Conservation (phyloP, 495 filamentous ascomycete genomes). For the Xanthoparmelia taractica region DNA sequence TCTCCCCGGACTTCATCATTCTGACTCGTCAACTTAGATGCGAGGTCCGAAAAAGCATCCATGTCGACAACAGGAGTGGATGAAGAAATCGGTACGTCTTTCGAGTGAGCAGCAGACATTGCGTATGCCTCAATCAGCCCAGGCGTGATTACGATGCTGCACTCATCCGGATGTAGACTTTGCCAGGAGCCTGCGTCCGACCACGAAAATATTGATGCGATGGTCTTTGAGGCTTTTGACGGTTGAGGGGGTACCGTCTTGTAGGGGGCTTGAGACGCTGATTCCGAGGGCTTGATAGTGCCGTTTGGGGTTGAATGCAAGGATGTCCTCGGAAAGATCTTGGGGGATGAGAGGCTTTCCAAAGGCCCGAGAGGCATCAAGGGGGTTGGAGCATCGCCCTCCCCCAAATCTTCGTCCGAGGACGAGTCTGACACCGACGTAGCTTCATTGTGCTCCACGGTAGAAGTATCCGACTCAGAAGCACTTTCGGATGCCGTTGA, state of each 20-base stretch:
- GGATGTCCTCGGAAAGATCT: conserved; percentile 33
- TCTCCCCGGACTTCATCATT: conserved; percentile 38
- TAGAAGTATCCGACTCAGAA: conserved; percentile 46
- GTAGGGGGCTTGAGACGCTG: conserved; percentile 62
- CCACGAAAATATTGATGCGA: conserved; percentile 81
- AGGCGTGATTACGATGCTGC: conserved; percentile 71
- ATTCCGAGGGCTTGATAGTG: conserved; percentile 66
- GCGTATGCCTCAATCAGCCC: conserved; percentile 81
- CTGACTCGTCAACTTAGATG: conserved; percentile 33
- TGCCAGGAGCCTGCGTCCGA: conserved; percentile 76
- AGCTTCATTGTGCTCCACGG: conserved; percentile 42
- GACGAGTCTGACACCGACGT: conserved; percentile 42
- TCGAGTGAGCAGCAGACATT: conserved; percentile 46
- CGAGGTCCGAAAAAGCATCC: conserved; percentile 21
- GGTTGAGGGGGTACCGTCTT: conserved; percentile 48
- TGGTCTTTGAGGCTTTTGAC: conserved; percentile 52
- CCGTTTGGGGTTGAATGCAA: conserved; percentile 39
- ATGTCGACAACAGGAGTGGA: conserved; percentile 18
- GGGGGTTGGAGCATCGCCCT: conserved; percentile 38
- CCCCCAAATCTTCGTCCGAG: conserved; percentile 52
- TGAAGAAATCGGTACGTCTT: conserved; percentile 20
- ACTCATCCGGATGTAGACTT: conserved; percentile 63
- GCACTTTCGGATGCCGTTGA: conserved; percentile 64
- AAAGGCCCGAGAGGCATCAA: conserved; percentile 27
- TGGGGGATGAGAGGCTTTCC: conserved; percentile 23